A percentile compares a stretch with the other conserved stretches of the same genome.
Conservation (phyloP, 2,329 filamentous ascomycete genomes). For the Pseudovirgaria hyperparasitica region DNA sequence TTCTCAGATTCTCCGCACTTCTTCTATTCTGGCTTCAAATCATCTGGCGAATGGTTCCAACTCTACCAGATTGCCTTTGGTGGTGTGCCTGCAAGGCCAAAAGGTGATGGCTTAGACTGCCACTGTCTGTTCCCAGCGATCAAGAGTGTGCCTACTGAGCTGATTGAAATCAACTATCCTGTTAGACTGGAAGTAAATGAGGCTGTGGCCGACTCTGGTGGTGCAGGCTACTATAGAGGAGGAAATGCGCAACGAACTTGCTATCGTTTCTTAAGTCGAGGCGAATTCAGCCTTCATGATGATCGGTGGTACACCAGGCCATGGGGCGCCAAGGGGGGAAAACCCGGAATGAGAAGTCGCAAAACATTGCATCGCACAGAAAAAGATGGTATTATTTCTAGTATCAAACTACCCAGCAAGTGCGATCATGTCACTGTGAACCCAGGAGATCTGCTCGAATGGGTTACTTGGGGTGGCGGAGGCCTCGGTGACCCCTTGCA, state of each 20-base stretch:
- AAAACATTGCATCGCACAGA: conserved; percentile 25
- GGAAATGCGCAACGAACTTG: conserved; percentile 37
- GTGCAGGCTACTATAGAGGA: conserved; percentile 34
- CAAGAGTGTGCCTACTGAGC: conserved; percentile 38
- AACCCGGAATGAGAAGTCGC: conserved; percentile 32
- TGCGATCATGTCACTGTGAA: conserved; percentile 35
- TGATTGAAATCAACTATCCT: conserved; percentile 35
- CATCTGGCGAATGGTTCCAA: conserved; percentile 35
- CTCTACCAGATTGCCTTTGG: conserved; percentile 40
- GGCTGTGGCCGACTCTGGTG: conserved; percentile 35
- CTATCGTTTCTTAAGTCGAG: conserved; percentile 33
- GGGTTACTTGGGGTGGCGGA: conserved; percentile 38
- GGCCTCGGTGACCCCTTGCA: conserved; percentile 35
- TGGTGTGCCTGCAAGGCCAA: conserved; percentile 34
- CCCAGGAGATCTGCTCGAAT: conserved; percentile 36
- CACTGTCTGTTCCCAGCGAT: conserved; percentile 39
- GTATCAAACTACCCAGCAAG: conserved; percentile 34
- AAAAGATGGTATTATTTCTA: conserved; percentile 19
- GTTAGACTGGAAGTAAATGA: conserved; percentile 37
- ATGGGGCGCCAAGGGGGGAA: conserved; percentile 36
- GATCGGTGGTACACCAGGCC: conserved; percentile 38
- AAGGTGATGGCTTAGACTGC: conserved; percentile 37
- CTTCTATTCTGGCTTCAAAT: conserved; percentile 38
- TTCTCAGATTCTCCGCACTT: conserved; percentile 40
- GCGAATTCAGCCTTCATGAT: conserved; percentile 36